Conservation (phyloP, 805 yeast genomes). For the Saturnispora zaruensis region DNA sequence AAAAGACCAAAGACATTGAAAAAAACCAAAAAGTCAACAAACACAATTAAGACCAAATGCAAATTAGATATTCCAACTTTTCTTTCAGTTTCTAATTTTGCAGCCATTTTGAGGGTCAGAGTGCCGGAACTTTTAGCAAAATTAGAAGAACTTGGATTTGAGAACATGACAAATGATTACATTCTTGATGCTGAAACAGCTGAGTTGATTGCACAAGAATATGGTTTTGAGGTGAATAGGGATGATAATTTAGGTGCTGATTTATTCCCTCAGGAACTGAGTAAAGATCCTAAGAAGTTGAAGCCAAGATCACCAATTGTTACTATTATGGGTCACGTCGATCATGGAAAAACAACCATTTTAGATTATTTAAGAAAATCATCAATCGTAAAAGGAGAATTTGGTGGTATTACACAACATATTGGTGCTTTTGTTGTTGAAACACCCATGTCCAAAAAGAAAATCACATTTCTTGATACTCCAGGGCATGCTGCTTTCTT, state of each 20-base stretch:
- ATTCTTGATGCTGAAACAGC: constrained; percentile 85
- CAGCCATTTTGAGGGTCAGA: constrained; percentile 60
- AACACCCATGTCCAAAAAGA: constrained; percentile 65
- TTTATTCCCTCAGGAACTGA: constrained; percentile 48
- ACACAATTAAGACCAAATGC: constrained; percentile 13
- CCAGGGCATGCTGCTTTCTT: constrained; percentile 98
- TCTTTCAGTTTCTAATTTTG: constrained; percentile 69
- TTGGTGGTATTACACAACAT: constrained; percentile 96
- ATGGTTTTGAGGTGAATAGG: constrained; percentile 55
- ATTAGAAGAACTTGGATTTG: constrained; percentile 65
- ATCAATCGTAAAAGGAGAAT: constrained; percentile 73
- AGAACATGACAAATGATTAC: constrained; percentile 59
- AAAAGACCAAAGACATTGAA: constrained; percentile 6
- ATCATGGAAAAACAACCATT: constrained; percentile 95
- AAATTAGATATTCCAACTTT: constrained; percentile 57
- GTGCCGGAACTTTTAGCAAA: constrained; percentile 50
- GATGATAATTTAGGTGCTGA: constrained; percentile 54
- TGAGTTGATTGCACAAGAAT: constrained; percentile 79
- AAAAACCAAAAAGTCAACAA: constrained; percentile 6
- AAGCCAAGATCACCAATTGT: constrained; percentile 85
- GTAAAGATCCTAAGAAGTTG: constrained; percentile 38
- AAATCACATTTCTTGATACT: constrained; percentile 86
- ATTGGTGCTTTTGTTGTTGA: constrained; percentile 92
- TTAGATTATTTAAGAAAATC: constrained; percentile 81
- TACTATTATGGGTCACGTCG: constrained; percentile 98